Percentiles rank a stretch among this genome's conserved stretches.
These are phyloP conservation scores for Globisporangium nunn DNA, from an alignment of 352 stramenopile genomes.

Conservation along the genomic window DNA sequence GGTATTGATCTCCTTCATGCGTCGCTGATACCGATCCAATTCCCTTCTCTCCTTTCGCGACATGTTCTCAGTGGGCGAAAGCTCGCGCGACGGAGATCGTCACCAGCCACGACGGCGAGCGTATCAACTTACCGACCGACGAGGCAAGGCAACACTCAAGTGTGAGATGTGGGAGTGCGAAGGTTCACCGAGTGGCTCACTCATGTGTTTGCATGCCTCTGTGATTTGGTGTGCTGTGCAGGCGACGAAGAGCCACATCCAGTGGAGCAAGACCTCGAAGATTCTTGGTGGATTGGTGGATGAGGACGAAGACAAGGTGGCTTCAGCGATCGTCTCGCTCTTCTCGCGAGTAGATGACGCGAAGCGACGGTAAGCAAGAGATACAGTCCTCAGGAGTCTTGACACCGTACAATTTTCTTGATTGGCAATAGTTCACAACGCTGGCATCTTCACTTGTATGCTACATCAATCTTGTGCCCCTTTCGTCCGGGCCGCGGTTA, in stretches of 20 bases:
- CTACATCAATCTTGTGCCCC: background rate
- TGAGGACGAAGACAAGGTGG: constrained; percentile 37
- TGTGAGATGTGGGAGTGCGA: no score
- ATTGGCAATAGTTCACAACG: background rate
- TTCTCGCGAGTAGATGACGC: constrained; percentile 21
- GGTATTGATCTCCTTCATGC: background rate
- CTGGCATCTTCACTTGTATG: background rate
- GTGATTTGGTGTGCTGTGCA: constrained; percentile 5
- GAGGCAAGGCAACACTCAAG: constrained; percentile 13
- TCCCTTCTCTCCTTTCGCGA: background rate
- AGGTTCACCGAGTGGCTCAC: background rate
- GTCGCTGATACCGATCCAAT: background rate
- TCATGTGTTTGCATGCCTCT: background rate
- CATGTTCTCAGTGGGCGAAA: constrained; percentile 36
- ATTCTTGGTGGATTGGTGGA: constrained; percentile 50
- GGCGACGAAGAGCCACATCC: constrained; percentile 34
- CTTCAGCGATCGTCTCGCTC: constrained; percentile 45
- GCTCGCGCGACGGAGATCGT: constrained; percentile 31
- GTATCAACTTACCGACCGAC: constrained; percentile 16
- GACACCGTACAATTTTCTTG: background rate
- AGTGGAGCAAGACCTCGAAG: constrained; percentile 46
- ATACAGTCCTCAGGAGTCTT: background rate
- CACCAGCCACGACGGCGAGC: constrained; percentile 12
- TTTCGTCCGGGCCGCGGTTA: background rate
- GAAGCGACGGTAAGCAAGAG: constrained; percentile 8